phyloP scores from a whole-genome alignment of 345 rosid species.

The Boechera divaricarpa region DNA sequence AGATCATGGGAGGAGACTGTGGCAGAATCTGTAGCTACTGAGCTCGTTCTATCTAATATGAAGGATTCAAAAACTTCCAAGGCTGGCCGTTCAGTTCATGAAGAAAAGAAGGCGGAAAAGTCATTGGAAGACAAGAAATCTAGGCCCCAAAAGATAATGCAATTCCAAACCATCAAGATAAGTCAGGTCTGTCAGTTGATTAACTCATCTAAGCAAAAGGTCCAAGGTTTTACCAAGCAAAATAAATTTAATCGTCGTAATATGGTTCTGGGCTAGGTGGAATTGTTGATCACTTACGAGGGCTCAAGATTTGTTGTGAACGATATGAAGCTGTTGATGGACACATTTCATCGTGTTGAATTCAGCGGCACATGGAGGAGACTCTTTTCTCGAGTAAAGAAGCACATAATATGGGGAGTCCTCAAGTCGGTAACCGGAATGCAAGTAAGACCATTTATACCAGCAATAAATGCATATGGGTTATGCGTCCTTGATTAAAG shows the following conservation, averaged over 20 bases:
- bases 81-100: conserved; percentile 74
- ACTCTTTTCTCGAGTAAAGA: conserved; percentile 94
- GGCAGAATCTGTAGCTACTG: conserved; percentile 94
- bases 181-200: conserved; percentile 73
- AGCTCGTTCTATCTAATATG: conserved; percentile 72
- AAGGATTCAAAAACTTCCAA: conserved; percentile 71
- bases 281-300: conserved; percentile 83
- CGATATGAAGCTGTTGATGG: conserved; percentile 94
- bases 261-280: conserved; percentile 61
- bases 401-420: conserved; percentile 97
- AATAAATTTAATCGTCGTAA: neutral
- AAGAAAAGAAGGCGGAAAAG: conserved; percentile 83
- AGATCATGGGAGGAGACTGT: conserved; percentile 95
- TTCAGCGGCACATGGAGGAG: conserved; percentile 97
- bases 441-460: conserved; percentile 65
- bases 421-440: conserved; percentile 95
- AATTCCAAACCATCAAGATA: conserved; percentile 86
- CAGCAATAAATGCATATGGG: neutral
- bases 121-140: conserved; percentile 78
- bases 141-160: conserved; percentile 88
- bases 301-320: conserved; percentile 92
- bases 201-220: neutral
- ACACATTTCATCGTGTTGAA: conserved; percentile 84
- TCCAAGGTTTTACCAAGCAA: neutral
- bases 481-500: neutral